These are phyloP conservation scores for Hyparrhenia diplandra DNA, from an alignment of 176 grass and related monocot genomes.

Conservation along the genomic window DNA sequence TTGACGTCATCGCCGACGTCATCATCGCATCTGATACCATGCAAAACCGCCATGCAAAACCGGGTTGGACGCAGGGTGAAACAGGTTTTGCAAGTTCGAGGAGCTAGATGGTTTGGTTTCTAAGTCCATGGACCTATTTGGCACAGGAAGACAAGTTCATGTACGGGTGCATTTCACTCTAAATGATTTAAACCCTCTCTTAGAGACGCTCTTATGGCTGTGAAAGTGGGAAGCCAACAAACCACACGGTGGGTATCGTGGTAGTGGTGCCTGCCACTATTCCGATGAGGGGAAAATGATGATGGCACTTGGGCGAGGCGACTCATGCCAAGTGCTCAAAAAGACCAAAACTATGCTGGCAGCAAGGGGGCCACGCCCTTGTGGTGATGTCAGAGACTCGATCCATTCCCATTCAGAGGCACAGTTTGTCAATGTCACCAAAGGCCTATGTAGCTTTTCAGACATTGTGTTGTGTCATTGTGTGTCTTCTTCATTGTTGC, in stretches of 20 bases:
- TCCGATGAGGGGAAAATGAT: constrained; percentile 26
- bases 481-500: constrained; percentile 23
- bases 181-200: too few species aligned
- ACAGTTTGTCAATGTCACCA: constrained; percentile 53
- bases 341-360: constrained; percentile 29
- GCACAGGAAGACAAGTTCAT: too few species aligned
- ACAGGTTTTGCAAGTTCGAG: too few species aligned
- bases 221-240: not conserved
- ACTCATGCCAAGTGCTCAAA: constrained; percentile 37
- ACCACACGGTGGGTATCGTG: constrained; percentile 30
- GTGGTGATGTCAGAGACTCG: constrained; percentile 37
- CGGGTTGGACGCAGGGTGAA: too few species aligned
- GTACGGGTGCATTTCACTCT: too few species aligned
- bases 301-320: constrained; percentile 27
- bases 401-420: constrained; percentile 40
- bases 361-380: constrained; percentile 19
- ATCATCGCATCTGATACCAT: too few species aligned
- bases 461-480: constrained; percentile 39
- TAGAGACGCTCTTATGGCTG: not conserved
- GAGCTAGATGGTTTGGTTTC: too few species aligned
- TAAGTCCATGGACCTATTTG: too few species aligned
- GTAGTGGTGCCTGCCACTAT: constrained; percentile 26
- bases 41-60: too few species aligned
- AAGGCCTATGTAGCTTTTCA: constrained; percentile 40
- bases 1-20: too few species aligned